Conservation (phyloP, 1,284 basidiomycete species). For the Ustilago cynodontis region DNA sequence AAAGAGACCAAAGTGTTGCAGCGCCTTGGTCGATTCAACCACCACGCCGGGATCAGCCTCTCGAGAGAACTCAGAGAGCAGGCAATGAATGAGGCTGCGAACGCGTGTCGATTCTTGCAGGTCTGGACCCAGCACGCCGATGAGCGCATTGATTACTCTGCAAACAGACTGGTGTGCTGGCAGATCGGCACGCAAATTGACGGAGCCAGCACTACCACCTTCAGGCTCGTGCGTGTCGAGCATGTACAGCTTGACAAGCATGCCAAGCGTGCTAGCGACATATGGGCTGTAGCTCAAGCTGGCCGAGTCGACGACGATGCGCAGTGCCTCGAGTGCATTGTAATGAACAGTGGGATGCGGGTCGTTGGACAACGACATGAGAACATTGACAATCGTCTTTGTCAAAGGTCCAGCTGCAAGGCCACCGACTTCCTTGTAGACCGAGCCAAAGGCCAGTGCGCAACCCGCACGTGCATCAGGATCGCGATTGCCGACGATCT, state of each 20-base stretch:
- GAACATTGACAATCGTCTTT: constrained; percentile 94
- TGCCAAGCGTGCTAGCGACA: constrained; percentile 87
- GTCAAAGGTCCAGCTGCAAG: constrained; percentile 91
- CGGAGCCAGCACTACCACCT: constrained; percentile 82
- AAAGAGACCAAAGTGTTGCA: constrained; percentile 97
- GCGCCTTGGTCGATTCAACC: constrained; percentile 93
- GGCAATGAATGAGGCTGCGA: constrained; percentile 82
- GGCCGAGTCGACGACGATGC: constrained; percentile 89
- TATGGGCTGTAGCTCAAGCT: constrained; percentile 91
- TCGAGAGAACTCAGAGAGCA: constrained; percentile 85
- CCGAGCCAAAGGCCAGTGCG: constrained; percentile 91
- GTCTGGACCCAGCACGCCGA: constrained; percentile 94
- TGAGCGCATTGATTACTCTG: constrained; percentile 89
- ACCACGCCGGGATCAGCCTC: constrained; percentile 87
- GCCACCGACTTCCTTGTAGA: constrained; percentile 92
- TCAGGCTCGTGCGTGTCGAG: constrained; percentile 93
- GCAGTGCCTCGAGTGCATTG: constrained; percentile 87
- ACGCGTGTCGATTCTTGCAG: constrained; percentile 87
- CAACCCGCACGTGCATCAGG: constrained; percentile 94
- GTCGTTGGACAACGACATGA: constrained; percentile 94
- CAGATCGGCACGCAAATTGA: constrained; percentile 88
- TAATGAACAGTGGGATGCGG: constrained; percentile 97
- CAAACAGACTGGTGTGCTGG: constrained; percentile 92
- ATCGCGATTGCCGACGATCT: constrained; percentile 95
- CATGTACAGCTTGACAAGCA: constrained; percentile 90